phyloP scores from a whole-genome alignment of 495 filamentous ascomycete genomes.

The Corynascus novoguineensis region DNA sequence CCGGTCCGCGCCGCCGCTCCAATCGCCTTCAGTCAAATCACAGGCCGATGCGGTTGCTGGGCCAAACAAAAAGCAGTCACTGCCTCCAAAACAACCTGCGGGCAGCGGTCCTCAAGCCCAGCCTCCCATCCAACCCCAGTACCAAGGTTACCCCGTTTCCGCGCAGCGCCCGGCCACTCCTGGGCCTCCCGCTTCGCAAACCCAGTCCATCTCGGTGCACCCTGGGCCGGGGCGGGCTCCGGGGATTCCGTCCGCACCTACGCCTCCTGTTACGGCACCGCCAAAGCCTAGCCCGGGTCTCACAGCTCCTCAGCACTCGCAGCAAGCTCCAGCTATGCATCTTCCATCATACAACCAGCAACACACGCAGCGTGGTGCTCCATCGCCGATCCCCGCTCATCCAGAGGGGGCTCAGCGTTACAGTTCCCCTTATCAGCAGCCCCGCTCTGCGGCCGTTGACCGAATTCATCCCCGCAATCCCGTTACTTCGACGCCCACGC shows the following conservation, averaged over 20 bases:
- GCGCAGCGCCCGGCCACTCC: conserved; percentile 10
- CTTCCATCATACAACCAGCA: conserved; percentile 29
- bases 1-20: conserved; percentile 35
- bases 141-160: conserved; percentile 14
- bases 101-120: conserved; percentile 9
- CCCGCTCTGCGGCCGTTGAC: conserved; percentile 28
- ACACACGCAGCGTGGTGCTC: background rate
- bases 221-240: conserved; percentile 10
- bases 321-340: conserved; percentile 15
- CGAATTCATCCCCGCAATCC: conserved; percentile 19
- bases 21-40: conserved; percentile 20
- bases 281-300: conserved; percentile 18
- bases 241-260: conserved; percentile 21
- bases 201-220: conserved; percentile 15
- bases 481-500: conserved; percentile 16
- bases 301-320: conserved; percentile 25
- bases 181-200: conserved; percentile 8
- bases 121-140: conserved; percentile 17
- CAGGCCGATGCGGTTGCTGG: conserved; percentile 1
- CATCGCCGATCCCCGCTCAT: conserved; percentile 8
- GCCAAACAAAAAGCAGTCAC: conserved; percentile 8
- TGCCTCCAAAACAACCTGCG: conserved; percentile 3
- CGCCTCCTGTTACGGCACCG: conserved; percentile 20
- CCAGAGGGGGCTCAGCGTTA: conserved; percentile 30
- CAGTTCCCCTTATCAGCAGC: conserved; percentile 40